Conservation (phyloP, 1,139 yeast genomes). For the Eremothecium gossypii region DNA sequence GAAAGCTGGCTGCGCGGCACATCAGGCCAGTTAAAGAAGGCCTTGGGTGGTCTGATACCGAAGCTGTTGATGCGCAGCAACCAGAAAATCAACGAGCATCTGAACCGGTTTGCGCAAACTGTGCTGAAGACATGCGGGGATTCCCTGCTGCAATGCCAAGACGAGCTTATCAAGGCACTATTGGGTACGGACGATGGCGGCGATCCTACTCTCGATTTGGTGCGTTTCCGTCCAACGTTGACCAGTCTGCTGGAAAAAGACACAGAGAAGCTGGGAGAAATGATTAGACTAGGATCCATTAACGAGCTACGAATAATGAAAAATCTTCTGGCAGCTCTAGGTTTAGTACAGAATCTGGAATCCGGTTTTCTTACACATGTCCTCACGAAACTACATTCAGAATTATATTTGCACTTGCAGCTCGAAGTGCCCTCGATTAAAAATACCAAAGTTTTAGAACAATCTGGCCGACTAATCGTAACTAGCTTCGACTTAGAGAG, state of each 20-base stretch:
- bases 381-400: constrained; percentile 1
- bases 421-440: constrained; percentile 4
- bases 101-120: constrained; percentile 29
- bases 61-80: constrained; percentile 28
- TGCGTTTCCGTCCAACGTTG: neutral
- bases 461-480: constrained; percentile 10
- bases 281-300: constrained; percentile 13
- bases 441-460: constrained; percentile 10
- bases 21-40: constrained; percentile 42
- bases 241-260: neutral
- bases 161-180: constrained; percentile 4
- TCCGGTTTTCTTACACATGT: constrained; percentile 3
- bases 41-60: constrained; percentile 32
- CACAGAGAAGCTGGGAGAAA: constrained; percentile 5
- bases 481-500: constrained; percentile 15
- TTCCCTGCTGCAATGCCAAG: constrained; percentile 15
- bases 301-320: constrained; percentile 9
- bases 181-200: neutral
- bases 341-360: neutral
- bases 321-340: constrained; percentile 9
- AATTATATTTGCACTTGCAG: neutral
- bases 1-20: constrained; percentile 59
- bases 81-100: constrained; percentile 10
- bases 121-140: constrained; percentile 14
- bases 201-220: neutral